Conservation (phyloP, 192 early-diverging fungal genomes). For the Gigaspora rosea region DNA sequence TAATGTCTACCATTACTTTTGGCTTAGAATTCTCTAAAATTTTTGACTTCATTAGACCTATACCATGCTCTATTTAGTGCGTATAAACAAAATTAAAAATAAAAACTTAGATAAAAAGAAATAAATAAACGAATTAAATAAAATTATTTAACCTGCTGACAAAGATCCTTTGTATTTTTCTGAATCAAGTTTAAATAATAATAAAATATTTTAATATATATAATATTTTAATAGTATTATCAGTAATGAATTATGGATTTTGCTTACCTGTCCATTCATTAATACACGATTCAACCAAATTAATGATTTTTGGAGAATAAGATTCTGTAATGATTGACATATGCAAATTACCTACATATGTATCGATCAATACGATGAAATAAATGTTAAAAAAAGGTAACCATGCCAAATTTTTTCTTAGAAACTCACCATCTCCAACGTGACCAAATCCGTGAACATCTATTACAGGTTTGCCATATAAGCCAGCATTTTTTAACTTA, state of each 20-base stretch:
- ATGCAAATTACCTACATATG: conserved; percentile 76
- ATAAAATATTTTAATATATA: too few species aligned
- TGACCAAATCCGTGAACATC: conserved; percentile 94
- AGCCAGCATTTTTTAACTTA: conserved; percentile 58
- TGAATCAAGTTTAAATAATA: too few species aligned
- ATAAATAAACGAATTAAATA: too few species aligned
- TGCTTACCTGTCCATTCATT: conserved; percentile 75
- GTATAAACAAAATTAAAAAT: too few species aligned
- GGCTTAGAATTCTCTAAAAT: too few species aligned
- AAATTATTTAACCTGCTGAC: conserved; percentile 16
- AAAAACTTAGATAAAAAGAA: too few species aligned
- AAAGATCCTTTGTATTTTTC: conserved; percentile 38
- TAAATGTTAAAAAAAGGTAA: neutral
- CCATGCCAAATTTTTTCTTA: neutral
- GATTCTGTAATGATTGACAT: conserved; percentile 77
- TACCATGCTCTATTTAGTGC: too few species aligned
- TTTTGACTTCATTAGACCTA: too few species aligned
- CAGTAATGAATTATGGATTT: too few species aligned
- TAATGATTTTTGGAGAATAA: conserved; percentile 61
- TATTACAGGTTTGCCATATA: conserved; percentile 64
- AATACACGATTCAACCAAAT: conserved; percentile 83
- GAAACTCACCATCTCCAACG: conserved; percentile 82
- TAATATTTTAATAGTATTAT: too few species aligned
- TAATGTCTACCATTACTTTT: too few species aligned
- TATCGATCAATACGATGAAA: neutral